Evolutionary conservation across 352 stramenopile species (phyloP).

Genomic region (Phytopythium oedochilum): DNA sequence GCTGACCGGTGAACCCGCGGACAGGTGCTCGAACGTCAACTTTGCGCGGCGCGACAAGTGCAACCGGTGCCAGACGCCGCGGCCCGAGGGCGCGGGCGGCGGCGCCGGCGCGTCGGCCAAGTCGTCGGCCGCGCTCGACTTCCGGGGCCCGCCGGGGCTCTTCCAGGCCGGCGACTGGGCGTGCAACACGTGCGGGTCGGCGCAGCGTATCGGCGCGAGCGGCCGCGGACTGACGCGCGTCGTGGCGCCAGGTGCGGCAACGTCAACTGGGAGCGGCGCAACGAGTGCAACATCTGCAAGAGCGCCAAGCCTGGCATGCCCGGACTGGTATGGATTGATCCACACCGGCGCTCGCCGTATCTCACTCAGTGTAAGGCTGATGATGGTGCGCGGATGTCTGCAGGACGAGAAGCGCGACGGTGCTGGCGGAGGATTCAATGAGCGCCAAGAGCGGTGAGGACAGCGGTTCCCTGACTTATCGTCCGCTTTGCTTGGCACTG

Average conservation of each 20-base stretch:
- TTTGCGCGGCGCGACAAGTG: constrained; percentile 76
- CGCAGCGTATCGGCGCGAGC: too few relatives aligned
- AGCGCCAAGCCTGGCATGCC: constrained; percentile 65
- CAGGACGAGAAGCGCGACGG: constrained; percentile 80
- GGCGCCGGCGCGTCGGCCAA: constrained; percentile 17
- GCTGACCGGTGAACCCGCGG: not conserved
- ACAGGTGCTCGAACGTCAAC: constrained; percentile 80
- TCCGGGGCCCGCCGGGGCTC: constrained; percentile 58
- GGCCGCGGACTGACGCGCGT: not conserved
- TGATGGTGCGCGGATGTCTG: too few relatives aligned
- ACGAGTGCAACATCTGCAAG: constrained; percentile 88
- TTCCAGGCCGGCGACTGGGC: constrained; percentile 81
- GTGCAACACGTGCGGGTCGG: constrained; percentile 57
- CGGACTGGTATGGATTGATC: constrained; percentile 27
- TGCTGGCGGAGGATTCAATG: constrained; percentile 77
- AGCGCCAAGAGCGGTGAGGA: constrained; percentile 73
- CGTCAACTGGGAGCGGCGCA: constrained; percentile 81
- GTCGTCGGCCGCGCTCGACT: constrained; percentile 24
- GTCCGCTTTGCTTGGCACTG: too few relatives aligned
- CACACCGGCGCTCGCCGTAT: too few relatives aligned
- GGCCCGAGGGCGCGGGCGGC: constrained; percentile 33
- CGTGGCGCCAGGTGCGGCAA: constrained; percentile 60
- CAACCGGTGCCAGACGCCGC: constrained; percentile 76
- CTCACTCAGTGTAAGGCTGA: too few relatives aligned
- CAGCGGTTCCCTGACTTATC: not conserved